phyloP scores from a whole-genome alignment of 495 filamentous ascomycete genomes.

The Aspergillus taichungensis region DNA sequence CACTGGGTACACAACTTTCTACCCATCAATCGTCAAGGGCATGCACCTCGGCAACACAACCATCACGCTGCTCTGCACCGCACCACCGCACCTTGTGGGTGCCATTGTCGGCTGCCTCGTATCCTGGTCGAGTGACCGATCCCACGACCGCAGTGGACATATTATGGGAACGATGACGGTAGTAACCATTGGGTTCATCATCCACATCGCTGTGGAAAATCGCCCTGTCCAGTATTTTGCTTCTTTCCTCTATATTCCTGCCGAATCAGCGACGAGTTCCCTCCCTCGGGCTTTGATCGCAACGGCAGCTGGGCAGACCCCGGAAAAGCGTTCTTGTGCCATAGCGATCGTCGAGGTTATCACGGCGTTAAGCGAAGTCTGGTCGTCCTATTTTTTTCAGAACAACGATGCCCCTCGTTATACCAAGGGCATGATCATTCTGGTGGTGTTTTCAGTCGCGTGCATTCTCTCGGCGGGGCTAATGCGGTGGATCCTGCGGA shows the following conservation, averaged over 20 bases:
- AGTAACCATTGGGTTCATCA: conserved; percentile 41
- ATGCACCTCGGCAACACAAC: conserved; percentile 40
- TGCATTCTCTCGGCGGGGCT: conserved; percentile 30
- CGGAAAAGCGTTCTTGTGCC: conserved; percentile 36
- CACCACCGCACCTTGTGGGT: conserved; percentile 40
- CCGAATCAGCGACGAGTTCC: too few relatives aligned
- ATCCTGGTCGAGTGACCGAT: conserved; percentile 31
- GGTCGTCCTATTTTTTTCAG: conserved; percentile 49
- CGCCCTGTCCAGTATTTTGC: conserved; percentile 14
- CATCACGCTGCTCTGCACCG: conserved; percentile 44
- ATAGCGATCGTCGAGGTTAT: conserved; percentile 49
- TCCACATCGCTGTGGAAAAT: conserved; percentile 14
- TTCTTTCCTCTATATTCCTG: conserved; percentile 6
- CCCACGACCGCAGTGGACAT: conserved; percentile 44
- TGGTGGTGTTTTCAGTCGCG: conserved; percentile 38
- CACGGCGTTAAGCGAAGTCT: conserved; percentile 45
- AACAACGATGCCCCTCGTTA: conserved; percentile 40
- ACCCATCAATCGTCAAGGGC: conserved; percentile 46
- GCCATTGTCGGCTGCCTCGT: conserved; percentile 38
- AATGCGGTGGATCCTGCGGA: conserved; percentile 33
- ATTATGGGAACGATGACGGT: conserved; percentile 25
- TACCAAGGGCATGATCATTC: conserved; percentile 34
- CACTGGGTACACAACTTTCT: conserved; percentile 40
- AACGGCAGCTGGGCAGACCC: conserved; percentile 16
- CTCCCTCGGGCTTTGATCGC: conserved; percentile 6